Evolutionary conservation across 1,284 basidiomycete species (phyloP), one percentile per base, ranked within the genome.

Genomic region (Porogramme epimiltina): DNA sequence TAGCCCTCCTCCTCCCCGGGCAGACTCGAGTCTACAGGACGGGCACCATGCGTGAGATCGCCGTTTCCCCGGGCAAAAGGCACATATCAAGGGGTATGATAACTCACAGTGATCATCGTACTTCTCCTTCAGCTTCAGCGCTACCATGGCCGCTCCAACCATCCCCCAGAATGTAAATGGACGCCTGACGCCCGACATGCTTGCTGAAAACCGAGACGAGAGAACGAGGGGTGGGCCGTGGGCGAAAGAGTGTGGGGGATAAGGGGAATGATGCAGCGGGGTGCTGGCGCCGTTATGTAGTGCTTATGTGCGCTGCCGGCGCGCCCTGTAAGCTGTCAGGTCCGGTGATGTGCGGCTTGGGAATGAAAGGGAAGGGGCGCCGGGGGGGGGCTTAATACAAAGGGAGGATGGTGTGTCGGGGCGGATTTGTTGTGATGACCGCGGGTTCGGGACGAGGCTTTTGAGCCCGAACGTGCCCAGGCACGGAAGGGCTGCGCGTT

Each of bases 111-210:
- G 34, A 5, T 37, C 71, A 51, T 80, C 75, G 61, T 68, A 73
- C 36, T 68, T 64, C 46, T 78, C 73, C 64, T 79, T 82, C 24
- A 80, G 56, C 62, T 78, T 79, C 47, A 82, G 66, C 5, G 73
- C 71, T 4, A 72, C 63, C 78, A 79, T 80, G 4, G 75, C 73
- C 33, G 59, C 70, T 36, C 70, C 74, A 15, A 82, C 70, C 69
- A 75, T 70, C 2, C 69, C 72, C 59, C 72, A 72, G 58, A 80
- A 79, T 0, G 50, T 57, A 24, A 64, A 10, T 25, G 54, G 54
- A 25, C 58, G 24, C 20, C 49, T 44, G 24, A 54, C 48, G 20
- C 53, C 54, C 22, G 58, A 55, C 62, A 64, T 62, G 26, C 34
- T 33, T 39, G 24, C 19, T n/a, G n/a, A n/a, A n/a, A n/a, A n/a